A percentile compares a stretch with the other conserved stretches of the same genome.
These are phyloP conservation scores for Vinca minor DNA, from an alignment of 257 asterid genomes.

Conservation along the genomic window DNA sequence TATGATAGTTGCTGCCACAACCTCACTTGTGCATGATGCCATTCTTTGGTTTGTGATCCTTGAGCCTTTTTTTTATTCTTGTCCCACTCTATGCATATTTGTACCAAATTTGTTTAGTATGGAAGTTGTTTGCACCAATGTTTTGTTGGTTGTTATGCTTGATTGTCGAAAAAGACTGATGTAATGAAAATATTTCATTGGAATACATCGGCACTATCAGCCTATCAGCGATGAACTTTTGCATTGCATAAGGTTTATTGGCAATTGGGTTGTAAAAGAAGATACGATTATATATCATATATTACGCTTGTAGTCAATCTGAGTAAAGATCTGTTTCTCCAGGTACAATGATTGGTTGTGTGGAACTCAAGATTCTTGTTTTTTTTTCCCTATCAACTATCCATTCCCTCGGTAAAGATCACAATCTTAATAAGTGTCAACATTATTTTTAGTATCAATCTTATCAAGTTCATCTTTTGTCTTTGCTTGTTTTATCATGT, in stretches of 20 bases:
- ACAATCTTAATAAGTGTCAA: neutral
- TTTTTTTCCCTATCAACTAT: neutral
- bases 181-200: neutral
- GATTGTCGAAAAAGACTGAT: neutral
- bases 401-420: neutral
- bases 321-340: neutral
- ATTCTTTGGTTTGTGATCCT: neutral
- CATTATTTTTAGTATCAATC: neutral
- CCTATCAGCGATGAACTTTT: neutral
- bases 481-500: slow-evolving; percentile 25
- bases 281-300: too few species aligned
- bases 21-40: neutral
- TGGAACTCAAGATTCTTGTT: neutral
- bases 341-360: neutral
- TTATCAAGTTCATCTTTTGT: neutral
- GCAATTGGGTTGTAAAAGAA: neutral
- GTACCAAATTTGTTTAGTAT: too few species aligned
- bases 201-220: neutral
- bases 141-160: neutral
- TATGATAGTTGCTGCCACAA: neutral
- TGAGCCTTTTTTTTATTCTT: neutral
- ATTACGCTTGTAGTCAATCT: neutral
- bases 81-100: neutral
- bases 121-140: neutral
- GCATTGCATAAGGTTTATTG: neutral